A percentile compares a stretch with the other conserved stretches of the same genome.
phyloP scores from a whole-genome alignment of 2,329 filamentous ascomycete genomes.

The Biscogniauxia sp. region DNA sequence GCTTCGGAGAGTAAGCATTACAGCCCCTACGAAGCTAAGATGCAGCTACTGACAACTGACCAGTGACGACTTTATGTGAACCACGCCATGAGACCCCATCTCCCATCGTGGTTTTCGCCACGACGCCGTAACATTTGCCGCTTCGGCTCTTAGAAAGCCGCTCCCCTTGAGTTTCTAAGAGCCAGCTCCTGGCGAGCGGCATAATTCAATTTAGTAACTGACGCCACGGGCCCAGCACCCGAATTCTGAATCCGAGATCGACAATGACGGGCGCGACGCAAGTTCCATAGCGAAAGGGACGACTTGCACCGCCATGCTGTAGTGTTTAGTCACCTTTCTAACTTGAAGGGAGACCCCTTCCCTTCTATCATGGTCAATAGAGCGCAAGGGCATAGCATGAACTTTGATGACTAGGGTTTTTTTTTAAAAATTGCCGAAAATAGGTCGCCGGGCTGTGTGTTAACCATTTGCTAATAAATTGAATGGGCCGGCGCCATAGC shows the following conservation, averaged over 20 bases:
- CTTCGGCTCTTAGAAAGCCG: slow-evolving; percentile 1
- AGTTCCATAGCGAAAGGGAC: neutral
- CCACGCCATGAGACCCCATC: slow-evolving; percentile 14
- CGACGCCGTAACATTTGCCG: slow-evolving; percentile 1
- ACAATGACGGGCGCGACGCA: slow-evolving; percentile 15
- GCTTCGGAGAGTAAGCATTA: slow-evolving; percentile 72
- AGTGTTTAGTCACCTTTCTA: neutral
- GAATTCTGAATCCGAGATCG: slow-evolving; percentile 9
- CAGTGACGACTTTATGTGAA: slow-evolving; percentile 74
- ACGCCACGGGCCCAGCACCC: slow-evolving; percentile 4
- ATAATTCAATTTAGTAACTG: neutral
- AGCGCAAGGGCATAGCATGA: too few species aligned
- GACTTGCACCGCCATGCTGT: neutral
- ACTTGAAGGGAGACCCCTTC: neutral
- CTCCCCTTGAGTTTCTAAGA: slow-evolving; percentile 2
- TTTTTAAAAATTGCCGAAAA: too few species aligned
- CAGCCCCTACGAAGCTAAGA: slow-evolving; percentile 3
- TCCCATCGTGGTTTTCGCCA: slow-evolving; percentile 15
- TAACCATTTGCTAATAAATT: too few species aligned
- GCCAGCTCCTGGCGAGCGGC: slow-evolving; percentile 7
- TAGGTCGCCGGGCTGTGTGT: too few species aligned
- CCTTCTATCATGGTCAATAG: too few species aligned
- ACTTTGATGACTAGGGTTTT: too few species aligned
- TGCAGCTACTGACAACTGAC: slow-evolving; percentile 4
- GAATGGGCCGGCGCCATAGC: too few species aligned